Conservation (phyloP, 2,329 filamentous ascomycete genomes). For the Fusarium illudens region DNA sequence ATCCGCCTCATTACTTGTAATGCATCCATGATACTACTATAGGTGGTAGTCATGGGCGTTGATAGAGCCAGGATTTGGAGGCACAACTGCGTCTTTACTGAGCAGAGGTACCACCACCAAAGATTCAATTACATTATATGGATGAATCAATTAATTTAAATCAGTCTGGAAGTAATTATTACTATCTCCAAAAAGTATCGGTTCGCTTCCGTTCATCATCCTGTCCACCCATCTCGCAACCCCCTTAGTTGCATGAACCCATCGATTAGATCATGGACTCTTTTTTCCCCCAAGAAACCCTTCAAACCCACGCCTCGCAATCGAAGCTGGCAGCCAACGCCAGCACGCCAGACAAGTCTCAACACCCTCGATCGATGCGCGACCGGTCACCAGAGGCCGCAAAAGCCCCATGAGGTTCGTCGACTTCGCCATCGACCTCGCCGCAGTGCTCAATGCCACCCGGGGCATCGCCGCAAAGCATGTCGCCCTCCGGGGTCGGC, state of each 20-base stretch:
- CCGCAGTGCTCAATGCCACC: conserved; percentile 74
- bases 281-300: conserved; percentile 29
- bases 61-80: neutral
- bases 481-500: conserved; percentile 63
- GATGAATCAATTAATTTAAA: neutral
- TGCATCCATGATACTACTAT: neutral
- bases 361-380: conserved; percentile 35
- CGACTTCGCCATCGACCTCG: conserved; percentile 73
- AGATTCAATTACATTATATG: neutral
- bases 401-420: conserved; percentile 63
- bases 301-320: conserved; percentile 20
- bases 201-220: neutral
- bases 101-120: neutral
- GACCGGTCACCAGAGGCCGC: conserved; percentile 34
- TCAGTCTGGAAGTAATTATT: neutral
- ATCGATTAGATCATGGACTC: conserved; percentile 40
- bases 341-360: conserved; percentile 21
- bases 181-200: neutral
- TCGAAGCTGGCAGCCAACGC: conserved; percentile 32
- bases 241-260: conserved; percentile 45
- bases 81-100: neutral
- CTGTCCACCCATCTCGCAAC: neutral
- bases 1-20: neutral
- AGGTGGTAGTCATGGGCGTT: neutral
- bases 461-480: conserved; percentile 72